Evolutionary conservation across 257 asterid genomes (phyloP).

Genomic region (Marsdenia floribunda): DNA sequence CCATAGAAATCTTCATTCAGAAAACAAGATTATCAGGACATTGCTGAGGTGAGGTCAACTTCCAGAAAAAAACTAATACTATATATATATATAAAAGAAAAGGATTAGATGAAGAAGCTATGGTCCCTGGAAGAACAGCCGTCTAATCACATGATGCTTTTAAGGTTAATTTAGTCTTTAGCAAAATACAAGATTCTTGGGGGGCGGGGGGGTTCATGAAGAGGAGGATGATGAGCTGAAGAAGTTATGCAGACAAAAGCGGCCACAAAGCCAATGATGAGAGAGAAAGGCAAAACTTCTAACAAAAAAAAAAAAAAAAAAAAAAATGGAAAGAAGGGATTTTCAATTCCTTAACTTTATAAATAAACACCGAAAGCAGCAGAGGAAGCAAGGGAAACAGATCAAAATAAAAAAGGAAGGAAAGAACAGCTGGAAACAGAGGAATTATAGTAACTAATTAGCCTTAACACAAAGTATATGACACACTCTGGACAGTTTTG

Average conservation of each 20-base stretch:
- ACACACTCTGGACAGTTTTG: conserved; percentile 4
- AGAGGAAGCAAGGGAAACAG: background rate
- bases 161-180: conserved; percentile 7
- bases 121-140: background rate
- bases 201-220: background rate
- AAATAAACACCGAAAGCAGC: conserved; percentile 19
- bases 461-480: background rate
- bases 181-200: conserved; percentile 10
- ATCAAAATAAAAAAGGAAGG: background rate
- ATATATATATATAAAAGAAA: background rate
- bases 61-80: background rate
- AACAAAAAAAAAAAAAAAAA: background rate
- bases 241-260: conserved; percentile 16
- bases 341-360: conserved; percentile 12
- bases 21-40: background rate
- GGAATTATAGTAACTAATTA: background rate
- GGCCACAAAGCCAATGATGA: conserved; percentile 16
- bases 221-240: background rate
- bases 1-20: background rate
- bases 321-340: no score
- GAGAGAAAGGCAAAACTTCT: conserved; percentile 7
- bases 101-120: background rate
- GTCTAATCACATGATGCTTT: conserved; percentile 19
- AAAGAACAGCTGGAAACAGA: conserved; percentile 16
- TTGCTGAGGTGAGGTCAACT: conserved; percentile 7